Evolutionary conservation across 352 stramenopile genomes (phyloP).

Genomic region (Phytopythium delawarense): DNA sequence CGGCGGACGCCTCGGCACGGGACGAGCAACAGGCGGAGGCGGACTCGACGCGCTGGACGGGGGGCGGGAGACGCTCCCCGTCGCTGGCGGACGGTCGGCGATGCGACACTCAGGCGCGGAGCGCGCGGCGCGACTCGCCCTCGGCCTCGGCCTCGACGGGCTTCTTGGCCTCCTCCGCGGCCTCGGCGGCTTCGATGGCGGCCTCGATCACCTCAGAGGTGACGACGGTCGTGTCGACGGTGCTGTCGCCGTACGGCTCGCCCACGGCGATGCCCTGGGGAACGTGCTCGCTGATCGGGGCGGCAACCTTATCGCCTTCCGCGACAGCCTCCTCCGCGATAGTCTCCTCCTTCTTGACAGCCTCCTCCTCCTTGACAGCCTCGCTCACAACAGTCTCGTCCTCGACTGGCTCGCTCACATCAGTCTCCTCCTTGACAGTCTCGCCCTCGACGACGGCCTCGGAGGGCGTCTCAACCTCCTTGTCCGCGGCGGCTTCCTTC

Average conservation of each 20-base stretch:
- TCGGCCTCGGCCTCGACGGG: background rate
- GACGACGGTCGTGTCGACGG: background rate
- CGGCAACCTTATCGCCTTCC: background rate
- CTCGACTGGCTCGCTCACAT: too few species aligned
- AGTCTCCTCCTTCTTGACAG: background rate
- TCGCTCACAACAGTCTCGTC: background rate
- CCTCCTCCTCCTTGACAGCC: background rate
- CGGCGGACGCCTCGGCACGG: background rate
- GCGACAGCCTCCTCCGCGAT: background rate
- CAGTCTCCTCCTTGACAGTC: too few species aligned
- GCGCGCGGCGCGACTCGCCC: background rate
- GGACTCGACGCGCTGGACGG: background rate
- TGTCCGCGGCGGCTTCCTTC: background rate
- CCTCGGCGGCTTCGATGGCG: background rate
- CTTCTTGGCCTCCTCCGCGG: background rate
- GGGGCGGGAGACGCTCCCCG: background rate
- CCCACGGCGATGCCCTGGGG: background rate
- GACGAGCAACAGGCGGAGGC: constrained; percentile 1
- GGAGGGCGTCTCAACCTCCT: background rate
- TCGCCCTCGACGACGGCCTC: background rate
- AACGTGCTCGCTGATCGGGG: background rate
- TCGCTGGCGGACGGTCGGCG: background rate
- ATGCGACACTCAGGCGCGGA: background rate
- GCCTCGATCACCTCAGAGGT: background rate
- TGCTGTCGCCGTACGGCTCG: background rate